Evolutionary conservation across 2,329 filamentous ascomycete species (phyloP), one percentile per base, ranked within the genome.

Genomic region (Diaporthe caulivora): DNA sequence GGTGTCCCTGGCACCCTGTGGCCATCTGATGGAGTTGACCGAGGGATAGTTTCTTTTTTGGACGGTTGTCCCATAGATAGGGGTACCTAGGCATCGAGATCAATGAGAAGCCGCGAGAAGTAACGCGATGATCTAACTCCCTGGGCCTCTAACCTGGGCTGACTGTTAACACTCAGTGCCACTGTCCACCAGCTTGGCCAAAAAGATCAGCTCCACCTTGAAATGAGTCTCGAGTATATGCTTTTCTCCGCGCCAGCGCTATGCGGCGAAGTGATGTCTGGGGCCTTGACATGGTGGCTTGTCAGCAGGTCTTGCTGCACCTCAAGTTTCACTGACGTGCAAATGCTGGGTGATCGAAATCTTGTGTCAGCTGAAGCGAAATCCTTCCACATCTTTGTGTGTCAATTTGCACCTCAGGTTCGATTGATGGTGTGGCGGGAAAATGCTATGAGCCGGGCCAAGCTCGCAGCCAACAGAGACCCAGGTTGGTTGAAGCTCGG

Each of bases 401-500:
- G n/a, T 34, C 34, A 34, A 8, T 4, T 9, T 40, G 47, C 42
- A 37, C 10, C 6, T 17, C 11, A 17, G 6, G 21, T 10, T 24
- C 17, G 1, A 34, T 40, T 37, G 42, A 49, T 9, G 29, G 24
- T 24, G 42, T 2, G 60, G 21, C 42, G 17, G 29, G 21, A 51
- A 31, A 37, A 49, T 65, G 18, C 8, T 18, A 51, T 21, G 44
- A 29, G 21, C 44, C 44, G 24, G 29, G 26, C 44, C 44, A 34
- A 49, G 60, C 21, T 47, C 21, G 21, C 8, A 37, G 31, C n/a
- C n/a, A n/a, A n/a, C 1, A 21, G 31, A 21, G 7, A 34, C 18
- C 42, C 34, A 29, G 42, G 34, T 9, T 1, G 21, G 13, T 44
- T 18, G 55, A 26, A 71, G 69, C 69, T 71, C 69, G 69, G 69